Evolutionary conservation across 108 stramenopile genomes (phyloP), one percentile per base, ranked within the genome.

Genomic region (Nitzschia sp.): DNA sequence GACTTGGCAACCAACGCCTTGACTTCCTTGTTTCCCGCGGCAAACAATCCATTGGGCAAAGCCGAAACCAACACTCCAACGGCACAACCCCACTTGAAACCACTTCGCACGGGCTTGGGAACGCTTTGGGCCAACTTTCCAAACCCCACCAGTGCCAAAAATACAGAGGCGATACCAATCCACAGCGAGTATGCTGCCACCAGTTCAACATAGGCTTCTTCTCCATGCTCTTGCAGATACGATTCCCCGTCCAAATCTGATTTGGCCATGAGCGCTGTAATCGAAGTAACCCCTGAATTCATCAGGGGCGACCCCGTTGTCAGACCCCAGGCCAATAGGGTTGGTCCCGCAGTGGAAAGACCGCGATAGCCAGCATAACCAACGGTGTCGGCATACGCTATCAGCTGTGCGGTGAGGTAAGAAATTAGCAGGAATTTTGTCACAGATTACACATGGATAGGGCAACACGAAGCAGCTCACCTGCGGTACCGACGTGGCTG

Each of bases 71-170:
- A 57, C 1, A 92, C 88, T 46, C 91, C 88, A 35, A 88, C 70
- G 28, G 87, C 71, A 76, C 88, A 89, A 32, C 91, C 91, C 91
- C 91, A 92, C 71, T 93, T 93, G 81, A 93, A 93, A 32, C 92
- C 92, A 23, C 74, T 80, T 28, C 74, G 73, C 4, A 93, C 88
- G 26, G 78, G 66, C 18, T 71, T 82, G 46, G 92, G 92, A 4
- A 89, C 86, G 2, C 61, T 66, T 31, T 75, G 45, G 9, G 92
- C 89, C 30, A 89, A 49, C 46, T 73, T 77, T 38, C 89, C 92
- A 63, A 89, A 87, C 29, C 89, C 89, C 21, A 80, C 67, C 24
- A 87, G 9, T 19, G 81, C 89, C 72, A 93, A 75, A 9, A 81
- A 34, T 31, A 84, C 55, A 6, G 86, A 87, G 25, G 89, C 84